Evolutionary conservation across 345 rosid genomes (phyloP).

Genomic region (Hypericum perforatum): DNA sequence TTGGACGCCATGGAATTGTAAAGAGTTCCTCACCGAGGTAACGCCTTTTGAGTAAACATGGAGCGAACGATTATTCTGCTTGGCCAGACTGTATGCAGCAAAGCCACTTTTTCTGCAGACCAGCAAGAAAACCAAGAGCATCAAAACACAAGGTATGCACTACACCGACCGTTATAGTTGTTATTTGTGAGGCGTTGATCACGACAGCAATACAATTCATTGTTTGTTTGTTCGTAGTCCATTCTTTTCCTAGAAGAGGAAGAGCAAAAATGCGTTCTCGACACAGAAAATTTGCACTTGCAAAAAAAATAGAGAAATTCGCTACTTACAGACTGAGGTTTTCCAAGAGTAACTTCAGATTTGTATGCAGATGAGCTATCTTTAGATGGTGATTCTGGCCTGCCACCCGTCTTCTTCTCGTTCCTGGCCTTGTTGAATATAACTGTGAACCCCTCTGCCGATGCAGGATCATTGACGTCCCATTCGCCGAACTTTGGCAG

Average conservation of each 20-base stretch:
- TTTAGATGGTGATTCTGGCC: conserved; percentile 24
- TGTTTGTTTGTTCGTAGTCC: too few relatives aligned
- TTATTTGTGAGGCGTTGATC: too few relatives aligned
- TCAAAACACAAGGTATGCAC: background rate
- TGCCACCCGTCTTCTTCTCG: background rate
- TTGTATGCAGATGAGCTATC: conserved; percentile 23
- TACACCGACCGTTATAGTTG: background rate
- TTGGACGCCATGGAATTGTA: conserved; percentile 10
- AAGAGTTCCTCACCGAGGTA: conserved; percentile 3
- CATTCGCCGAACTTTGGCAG: too few relatives aligned
- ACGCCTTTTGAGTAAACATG: conserved; percentile 14
- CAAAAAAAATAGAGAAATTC: conserved; percentile 6
- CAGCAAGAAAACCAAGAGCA: conserved; percentile 1
- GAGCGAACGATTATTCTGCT: conserved; percentile 21
- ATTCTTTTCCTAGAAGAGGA: background rate
- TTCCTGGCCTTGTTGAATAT: too few relatives aligned
- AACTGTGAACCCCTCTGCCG: too few relatives aligned
- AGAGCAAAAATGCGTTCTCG: background rate
- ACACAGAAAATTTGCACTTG: background rate
- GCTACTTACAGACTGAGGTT: conserved; percentile 59
- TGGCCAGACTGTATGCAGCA: conserved; percentile 32
- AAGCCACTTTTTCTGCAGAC: conserved; percentile 39
- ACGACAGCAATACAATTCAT: too few relatives aligned
- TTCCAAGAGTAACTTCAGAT: conserved; percentile 32
- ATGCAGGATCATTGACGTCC: too few relatives aligned